Base-by-base conservation (phyloP, 2,329 filamentous ascomycete species). In the Diaporthe citrichinensis region DNA sequence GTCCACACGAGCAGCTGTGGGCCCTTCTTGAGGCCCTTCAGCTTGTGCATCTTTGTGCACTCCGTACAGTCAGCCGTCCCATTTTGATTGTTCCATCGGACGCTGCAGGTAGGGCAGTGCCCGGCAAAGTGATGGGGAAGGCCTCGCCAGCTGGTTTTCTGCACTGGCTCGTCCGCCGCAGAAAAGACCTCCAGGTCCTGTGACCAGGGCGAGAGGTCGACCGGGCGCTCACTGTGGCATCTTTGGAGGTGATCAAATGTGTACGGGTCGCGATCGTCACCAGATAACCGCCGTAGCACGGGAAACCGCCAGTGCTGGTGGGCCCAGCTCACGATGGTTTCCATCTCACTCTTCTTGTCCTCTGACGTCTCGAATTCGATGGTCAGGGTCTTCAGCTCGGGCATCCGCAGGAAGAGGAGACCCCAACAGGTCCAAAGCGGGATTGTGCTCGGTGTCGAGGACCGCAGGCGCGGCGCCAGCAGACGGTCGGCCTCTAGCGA, bases 301-400 rank as follows among this genome's bases (percentile, higher is more conserved):
- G 61, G 61, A 17, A 74, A 69, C 3, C 61, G 61, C 72, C 72
- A 74, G 49, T 36, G 46, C 12, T 25, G 49, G 31, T 53, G 57
- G 4, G 74, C 75, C 67, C 74, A 76, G 49, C 41, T 36, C 34
- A 74, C 72, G 10, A 76, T 74, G 5, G 31, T 10, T 20, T 71
- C 44, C 72, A 76, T 46, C 72, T 76, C 75, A 5, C 9, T n/a
- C 31, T 41, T 73, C 46, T 68, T 74, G 46, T 76, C 65, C 28
- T 57, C 55, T 12, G 62, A 41, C 28, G 72, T 74, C 65, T 74
- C 75, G 49, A 76, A 74, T 67, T 72, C 75, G 28, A 76, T 76
- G 39, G 57, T 72, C 31, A 74, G 58, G n/a, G 46, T 57, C 65
- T 68, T 20, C 10, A 76, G 72, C 15, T 20, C 36, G 36, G 49